Conservation (phyloP, 116 monocot species). For the Zostera marina region DNA sequence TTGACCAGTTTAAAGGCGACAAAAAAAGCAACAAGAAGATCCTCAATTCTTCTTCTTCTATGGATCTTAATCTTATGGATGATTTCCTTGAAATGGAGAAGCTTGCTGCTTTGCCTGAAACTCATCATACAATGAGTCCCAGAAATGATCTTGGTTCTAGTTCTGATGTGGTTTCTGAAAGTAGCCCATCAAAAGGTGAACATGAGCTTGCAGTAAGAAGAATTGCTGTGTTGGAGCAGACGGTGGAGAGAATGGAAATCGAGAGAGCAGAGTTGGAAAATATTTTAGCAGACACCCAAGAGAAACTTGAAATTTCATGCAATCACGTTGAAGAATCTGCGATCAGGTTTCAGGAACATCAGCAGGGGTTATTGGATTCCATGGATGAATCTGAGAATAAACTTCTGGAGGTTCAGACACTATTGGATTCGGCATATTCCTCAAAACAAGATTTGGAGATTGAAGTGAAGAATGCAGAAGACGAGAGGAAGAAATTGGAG, state of each 20-base stretch:
- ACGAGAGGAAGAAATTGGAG: conserved; percentile 13
- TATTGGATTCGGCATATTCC: conserved; percentile 19
- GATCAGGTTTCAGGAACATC: conserved; percentile 20
- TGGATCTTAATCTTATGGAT: conserved; percentile 47
- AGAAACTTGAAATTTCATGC: conserved; percentile 11
- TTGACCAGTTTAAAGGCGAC: conserved; percentile 38
- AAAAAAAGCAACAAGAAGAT: conserved; percentile 10
- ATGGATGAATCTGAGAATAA: conserved; percentile 14
- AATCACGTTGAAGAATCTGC: conserved; percentile 15
- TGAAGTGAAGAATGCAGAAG: conserved; percentile 14
- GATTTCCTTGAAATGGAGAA: conserved; percentile 83
- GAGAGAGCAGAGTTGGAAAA: conserved; percentile 29
- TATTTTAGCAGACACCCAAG: conserved; percentile 15
- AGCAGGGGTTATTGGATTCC: background rate
- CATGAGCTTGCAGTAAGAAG: conserved; percentile 6
- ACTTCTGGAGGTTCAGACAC: conserved; percentile 20
- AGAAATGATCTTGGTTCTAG: conserved; percentile 3
- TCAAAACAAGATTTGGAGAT: conserved; percentile 18
- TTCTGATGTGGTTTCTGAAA: conserved; percentile 5
- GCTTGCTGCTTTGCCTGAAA: conserved; percentile 38
- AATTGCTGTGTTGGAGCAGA: conserved; percentile 24
- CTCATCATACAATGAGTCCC: conserved; percentile 7
- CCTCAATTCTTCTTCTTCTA: conserved; percentile 2
- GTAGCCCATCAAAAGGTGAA: conserved; percentile 12
- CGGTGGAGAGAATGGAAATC: conserved; percentile 13